Base-by-base conservation (phyloP, 2,329 filamentous ascomycete species). In the Atkinsonella texensis region DNA sequence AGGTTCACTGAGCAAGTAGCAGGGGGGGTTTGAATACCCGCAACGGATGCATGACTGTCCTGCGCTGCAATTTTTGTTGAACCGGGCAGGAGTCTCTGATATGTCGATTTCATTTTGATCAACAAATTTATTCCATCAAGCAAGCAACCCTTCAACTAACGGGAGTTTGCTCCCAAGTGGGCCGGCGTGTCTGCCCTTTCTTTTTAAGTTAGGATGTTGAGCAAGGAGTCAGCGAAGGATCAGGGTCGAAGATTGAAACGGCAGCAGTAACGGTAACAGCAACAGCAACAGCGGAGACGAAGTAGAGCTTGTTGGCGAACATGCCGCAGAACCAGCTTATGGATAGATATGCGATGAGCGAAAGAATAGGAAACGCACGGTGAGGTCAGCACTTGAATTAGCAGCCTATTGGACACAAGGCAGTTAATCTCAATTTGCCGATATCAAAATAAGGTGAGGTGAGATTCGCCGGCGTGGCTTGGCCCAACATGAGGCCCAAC, bases 1-100 rank as follows among this genome's bases (percentile, higher is more conserved):
- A 51, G 33, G 15, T 41, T 48, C 23, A 48, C 46, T 5, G 46
- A 48, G 23, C 46, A 48, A 38, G 46, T 48, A 28, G 46, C 38
- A 42, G 46, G 46, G 40, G 46, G 15, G 13, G n/a, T 17, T 13
- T 41, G 46, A 9, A 17, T 9, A 10, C 38, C 46, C 8, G 39
- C 35, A 28, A 31, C 23, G 11, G 46, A 48, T 13, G 17, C 28
- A 31, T 48, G 40, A 38, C 38, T 48, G 46, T 7, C 38, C 20
- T 18, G 23, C 9, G 46, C 33, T 31, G 38, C 35, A n/a, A 40
- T 35, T 31, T 48, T 48, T 42, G 46, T 48, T 18, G 46, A 48
- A 32, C 46, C 46, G 23, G 46, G 46, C 20, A 48, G n/a, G 11
- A 48, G 46, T 18, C 46, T 48, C 17, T 48, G 39, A 23, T 48